Evolutionary conservation across 2,329 filamentous ascomycete species (phyloP).

Genomic region (Botrytis elliptica): DNA sequence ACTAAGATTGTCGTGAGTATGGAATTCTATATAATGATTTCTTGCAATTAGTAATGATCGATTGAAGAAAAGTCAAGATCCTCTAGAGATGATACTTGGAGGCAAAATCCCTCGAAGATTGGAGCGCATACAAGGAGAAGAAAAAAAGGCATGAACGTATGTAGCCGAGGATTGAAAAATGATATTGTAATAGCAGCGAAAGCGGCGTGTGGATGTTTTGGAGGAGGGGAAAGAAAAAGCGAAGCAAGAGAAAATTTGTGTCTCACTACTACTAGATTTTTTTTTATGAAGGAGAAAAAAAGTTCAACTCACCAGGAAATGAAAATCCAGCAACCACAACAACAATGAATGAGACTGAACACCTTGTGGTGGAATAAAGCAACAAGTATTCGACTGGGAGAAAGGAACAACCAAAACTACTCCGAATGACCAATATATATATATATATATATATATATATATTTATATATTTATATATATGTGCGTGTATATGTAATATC

Average conservation of each 20-base stretch:
- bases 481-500: neutral
- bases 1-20: slow-evolving; percentile 31
- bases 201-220: slow-evolving; percentile 14
- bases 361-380: neutral
- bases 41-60: slow-evolving; percentile 11
- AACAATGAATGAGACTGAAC: neutral
- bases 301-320: slow-evolving; percentile 17
- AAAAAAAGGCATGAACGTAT: neutral
- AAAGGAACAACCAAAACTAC: neutral
- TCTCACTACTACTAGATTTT: slow-evolving; percentile 5
- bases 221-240: slow-evolving; percentile 11
- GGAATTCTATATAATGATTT: slow-evolving; percentile 18
- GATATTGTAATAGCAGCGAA: slow-evolving; percentile 18
- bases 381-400: neutral
- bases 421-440: neutral
- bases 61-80: neutral
- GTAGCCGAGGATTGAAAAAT: slow-evolving; percentile 22
- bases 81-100: neutral
- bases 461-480: neutral
- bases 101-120: slow-evolving; percentile 2
- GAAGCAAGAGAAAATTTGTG: slow-evolving; percentile 20
- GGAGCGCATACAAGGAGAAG: slow-evolving; percentile 6
- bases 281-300: slow-evolving; percentile 11
- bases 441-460: neutral
- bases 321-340: neutral